Percentiles rank a stretch among this genome's conserved stretches.
phyloP scores from a whole-genome alignment of 2,329 filamentous ascomycete genomes.

The Monilinia aucupariae region DNA sequence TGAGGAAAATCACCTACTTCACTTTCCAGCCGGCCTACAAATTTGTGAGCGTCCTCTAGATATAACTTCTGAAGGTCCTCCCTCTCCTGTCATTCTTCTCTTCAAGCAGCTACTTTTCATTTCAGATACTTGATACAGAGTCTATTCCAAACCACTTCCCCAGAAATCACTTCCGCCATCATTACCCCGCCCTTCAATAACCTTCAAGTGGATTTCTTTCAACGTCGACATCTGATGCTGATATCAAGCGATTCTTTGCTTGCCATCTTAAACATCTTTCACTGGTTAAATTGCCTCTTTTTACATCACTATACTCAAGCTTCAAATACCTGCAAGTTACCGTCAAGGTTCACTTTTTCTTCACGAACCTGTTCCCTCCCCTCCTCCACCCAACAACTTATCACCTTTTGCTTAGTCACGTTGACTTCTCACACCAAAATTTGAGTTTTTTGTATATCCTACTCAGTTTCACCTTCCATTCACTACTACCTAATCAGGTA shows the following conservation, averaged over 20 bases:
- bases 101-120: too few relatives aligned
- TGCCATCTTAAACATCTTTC: neutral
- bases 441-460: neutral
- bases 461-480: neutral
- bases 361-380: too few relatives aligned
- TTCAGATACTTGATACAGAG: neutral
- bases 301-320: neutral
- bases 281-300: neutral
- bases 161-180: too few relatives aligned
- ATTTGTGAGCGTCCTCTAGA: neutral
- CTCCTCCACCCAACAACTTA: neutral
- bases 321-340: neutral
- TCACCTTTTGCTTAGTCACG: neutral
- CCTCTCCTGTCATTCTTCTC: neutral
- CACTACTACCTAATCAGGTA: neutral
- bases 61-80: neutral
- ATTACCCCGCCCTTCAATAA: neutral
- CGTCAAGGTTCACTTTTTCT: neutral
- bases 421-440: neutral
- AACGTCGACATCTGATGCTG: neutral
- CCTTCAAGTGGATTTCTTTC: neutral
- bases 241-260: neutral
- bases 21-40: neutral
- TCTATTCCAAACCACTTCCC: neutral
- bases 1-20: too few relatives aligned